Evolutionary conservation across 2,329 filamentous ascomycete species (phyloP), one percentile per base, ranked within the genome.

Genomic region (Venturia asperata): DNA sequence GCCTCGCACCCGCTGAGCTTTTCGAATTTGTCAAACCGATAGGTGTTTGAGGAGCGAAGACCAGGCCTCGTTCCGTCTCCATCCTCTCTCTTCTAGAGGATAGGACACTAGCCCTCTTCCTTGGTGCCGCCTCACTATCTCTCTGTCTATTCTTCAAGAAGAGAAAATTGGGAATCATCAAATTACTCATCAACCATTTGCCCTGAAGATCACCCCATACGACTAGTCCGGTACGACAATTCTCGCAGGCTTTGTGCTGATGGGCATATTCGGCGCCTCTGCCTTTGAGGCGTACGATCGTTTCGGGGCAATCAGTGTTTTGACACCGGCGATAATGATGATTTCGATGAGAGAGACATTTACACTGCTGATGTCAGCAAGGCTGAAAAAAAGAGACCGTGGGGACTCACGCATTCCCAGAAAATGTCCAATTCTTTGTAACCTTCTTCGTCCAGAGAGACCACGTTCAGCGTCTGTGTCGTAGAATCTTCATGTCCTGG

Each of bases 381-480:
- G 17, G 52, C 1, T 37, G 52, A 17, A 58, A 4, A 19, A 58
- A 37, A 24, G 27, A 9, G 17, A 13, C 1, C 19, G 5, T 34
- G 15, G 17, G 15, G 17, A 58, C 52, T 58, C 13, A 58, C 52
- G 19, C 52, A 58, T 58, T 58, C 52, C 52, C 52, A 58, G 17
- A 58, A 58, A 2, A 58, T 56, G 11, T 58, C 27, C 10, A 58
- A 5, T 37, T 58, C 52, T 10, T 52, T 52, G 11, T 27, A 27
- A 21, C 27, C 47, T 13, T 15, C 47, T 27, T 52, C 21, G 21
- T 2, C 13, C 10, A 52, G 47, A 1, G 47, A 27, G 1, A 52
- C 21, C 5, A 11, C 10, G 13, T 17, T 52, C 24, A 2, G 13
- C 3, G 11, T 27, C 3, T 17, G 47, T 52, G 21, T 27, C 24